Percentiles rank a stretch among this genome's conserved stretches.
Evolutionary conservation across 2,329 filamentous ascomycete genomes (phyloP).

Genomic region (Microdochium paspali): DNA sequence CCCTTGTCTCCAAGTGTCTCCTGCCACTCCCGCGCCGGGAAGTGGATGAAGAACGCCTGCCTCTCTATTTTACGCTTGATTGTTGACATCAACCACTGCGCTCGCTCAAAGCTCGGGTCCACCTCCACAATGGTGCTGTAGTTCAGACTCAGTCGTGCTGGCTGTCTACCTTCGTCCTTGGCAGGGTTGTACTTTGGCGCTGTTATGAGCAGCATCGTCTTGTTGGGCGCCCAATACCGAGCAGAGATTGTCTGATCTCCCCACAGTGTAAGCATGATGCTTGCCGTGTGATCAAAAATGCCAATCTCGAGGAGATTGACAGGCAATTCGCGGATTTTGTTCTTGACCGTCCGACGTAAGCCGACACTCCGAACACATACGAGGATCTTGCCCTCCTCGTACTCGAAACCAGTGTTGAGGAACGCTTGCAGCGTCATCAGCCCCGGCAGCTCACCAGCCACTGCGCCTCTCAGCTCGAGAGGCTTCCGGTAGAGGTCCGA

Average conservation of each 20-base stretch:
- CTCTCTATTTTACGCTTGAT: conserved; percentile 35
- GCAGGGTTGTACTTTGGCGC: conserved; percentile 21
- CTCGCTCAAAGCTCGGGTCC: conserved; percentile 42
- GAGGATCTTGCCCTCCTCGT: conserved; percentile 38
- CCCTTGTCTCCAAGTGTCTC: conserved; percentile 20
- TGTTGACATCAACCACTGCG: conserved; percentile 40
- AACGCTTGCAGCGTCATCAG: conserved; percentile 50
- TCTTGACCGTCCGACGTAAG: conserved; percentile 34
- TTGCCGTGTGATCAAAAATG: conserved; percentile 48
- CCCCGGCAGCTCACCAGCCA: conserved; percentile 22
- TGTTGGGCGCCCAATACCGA: conserved; percentile 31
- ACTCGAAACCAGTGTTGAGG: conserved; percentile 41
- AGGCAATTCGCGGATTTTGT: conserved; percentile 34
- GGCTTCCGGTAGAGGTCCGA: conserved; percentile 33
- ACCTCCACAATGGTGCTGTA: conserved; percentile 42
- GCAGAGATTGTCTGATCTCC: conserved; percentile 35
- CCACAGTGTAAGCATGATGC: conserved; percentile 44
- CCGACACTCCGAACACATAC: conserved; percentile 50
- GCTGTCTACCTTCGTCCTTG: not conserved
- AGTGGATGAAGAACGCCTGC: conserved; percentile 38
- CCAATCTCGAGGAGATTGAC: conserved; percentile 37
- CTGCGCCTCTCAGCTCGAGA: conserved; percentile 25
- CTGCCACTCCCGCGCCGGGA: conserved; percentile 31
- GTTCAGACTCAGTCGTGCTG: conserved; percentile 18
- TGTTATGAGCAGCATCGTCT: conserved; percentile 40